Percentiles rank a stretch among this genome's conserved stretches.
Evolutionary conservation across 1,284 basidiomycete genomes (phyloP).

Genomic region (Peniophora sp.): DNA sequence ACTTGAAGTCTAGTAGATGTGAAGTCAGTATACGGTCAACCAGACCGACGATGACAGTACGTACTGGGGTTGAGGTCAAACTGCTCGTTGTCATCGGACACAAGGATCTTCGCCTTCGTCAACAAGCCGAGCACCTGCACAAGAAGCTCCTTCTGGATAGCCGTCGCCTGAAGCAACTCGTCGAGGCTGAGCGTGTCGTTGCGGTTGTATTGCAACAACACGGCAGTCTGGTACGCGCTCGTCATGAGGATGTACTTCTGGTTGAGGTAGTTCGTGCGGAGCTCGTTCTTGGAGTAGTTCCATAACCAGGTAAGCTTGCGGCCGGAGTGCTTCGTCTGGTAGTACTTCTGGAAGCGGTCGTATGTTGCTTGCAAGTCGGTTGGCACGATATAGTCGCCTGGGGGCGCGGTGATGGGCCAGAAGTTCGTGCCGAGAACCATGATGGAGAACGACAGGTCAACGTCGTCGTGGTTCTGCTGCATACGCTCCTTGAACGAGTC

Average conservation of each 20-base stretch:
- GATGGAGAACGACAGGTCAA: conserved; percentile 87
- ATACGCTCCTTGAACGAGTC: conserved; percentile 96
- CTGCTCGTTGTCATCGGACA: conserved; percentile 79
- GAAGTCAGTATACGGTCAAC: conserved; percentile 3
- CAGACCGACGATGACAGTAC: conserved; percentile 18
- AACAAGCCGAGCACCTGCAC: conserved; percentile 79
- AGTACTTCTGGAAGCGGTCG: conserved; percentile 91
- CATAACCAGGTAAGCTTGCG: conserved; percentile 97
- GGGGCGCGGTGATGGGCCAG: conserved; percentile 86
- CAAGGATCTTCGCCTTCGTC: conserved; percentile 85
- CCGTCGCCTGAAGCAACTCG: conserved; percentile 79
- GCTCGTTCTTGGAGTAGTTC: conserved; percentile 96
- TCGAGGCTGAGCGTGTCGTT: conserved; percentile 78
- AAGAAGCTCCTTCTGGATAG: conserved; percentile 79
- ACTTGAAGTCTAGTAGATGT: conserved; percentile 72
- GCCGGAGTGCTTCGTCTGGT: conserved; percentile 90
- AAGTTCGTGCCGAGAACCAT: conserved; percentile 95
- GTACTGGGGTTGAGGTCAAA: conserved; percentile 92
- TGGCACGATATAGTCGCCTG: conserved; percentile 86
- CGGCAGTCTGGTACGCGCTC: conserved; percentile 92
- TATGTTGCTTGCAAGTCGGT: conserved; percentile 82
- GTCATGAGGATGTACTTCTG: conserved; percentile 97
- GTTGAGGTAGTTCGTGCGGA: conserved; percentile 86
- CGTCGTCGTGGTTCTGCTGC: conserved; percentile 75
- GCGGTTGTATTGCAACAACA: conserved; percentile 91